Evolutionary conservation across 192 early-diverging fungal genomes (phyloP), one percentile per base, ranked within the genome.

Genomic region (Coemansia sp.): DNA sequence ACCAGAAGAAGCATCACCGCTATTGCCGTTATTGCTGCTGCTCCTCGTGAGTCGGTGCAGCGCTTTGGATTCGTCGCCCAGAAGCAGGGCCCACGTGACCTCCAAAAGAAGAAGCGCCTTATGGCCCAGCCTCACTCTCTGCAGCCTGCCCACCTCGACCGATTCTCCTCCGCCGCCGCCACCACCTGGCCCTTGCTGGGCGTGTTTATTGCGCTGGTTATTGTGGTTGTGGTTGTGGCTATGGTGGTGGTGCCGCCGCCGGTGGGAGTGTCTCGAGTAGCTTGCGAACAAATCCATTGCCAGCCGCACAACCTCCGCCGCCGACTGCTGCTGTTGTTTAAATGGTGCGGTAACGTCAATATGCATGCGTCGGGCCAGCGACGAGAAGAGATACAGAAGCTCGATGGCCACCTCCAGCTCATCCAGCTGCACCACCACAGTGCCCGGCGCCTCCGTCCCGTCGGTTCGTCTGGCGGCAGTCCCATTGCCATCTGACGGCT

Each of bases 51-150:
- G n/a, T 6, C 78, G 66, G 42, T 41, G 63, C 64, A 66, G 41
- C 40, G 73, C 59, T 11, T 57, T 41, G 21, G 62, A 52, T 57
- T 80, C 78, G 78, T 69, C 70, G 64, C 78, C 78, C n/a, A 80
- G 66, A 12, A 69, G 58, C n/a, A 69, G 52, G 7, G 59, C 19
- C 78, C 78, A 80, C 47, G 73, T 76, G 56, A 60, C 43, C 22
- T 76, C 64, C n/a, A 75, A 42, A 19, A 80, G 67, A 22, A 76
- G 57, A 59, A 80, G 67, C 46, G 78, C 63, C 69, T 80, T 80
- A 65, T 80, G 78, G 8, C 69, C 78, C 59, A 80, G 61, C 39
- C 78, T 56, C 37, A 73, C 40, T n/a, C 78, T 66, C 73, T 80
- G 78, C 64, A 70, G 47, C 0, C 66, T 55, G 16, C 72, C 72